Evolutionary conservation across 768 basidiomycete genomes (phyloP).

Genomic region (Suillus fuscotomentosus): DNA sequence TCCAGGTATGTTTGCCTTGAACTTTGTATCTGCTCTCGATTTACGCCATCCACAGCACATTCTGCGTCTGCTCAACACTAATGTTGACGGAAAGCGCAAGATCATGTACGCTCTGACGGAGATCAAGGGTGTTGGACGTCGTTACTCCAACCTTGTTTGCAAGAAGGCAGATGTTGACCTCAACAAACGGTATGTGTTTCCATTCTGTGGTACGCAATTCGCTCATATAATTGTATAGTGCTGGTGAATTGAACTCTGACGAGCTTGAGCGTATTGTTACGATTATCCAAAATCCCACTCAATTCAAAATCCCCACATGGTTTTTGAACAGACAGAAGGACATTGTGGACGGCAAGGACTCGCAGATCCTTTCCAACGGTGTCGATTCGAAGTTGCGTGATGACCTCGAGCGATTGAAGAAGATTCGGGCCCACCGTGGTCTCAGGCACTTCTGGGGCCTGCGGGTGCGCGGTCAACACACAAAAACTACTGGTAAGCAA

Average conservation of each 20-base stretch:
- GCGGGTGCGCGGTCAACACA: constrained; percentile 97
- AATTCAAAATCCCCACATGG: constrained; percentile 99
- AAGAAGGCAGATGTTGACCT: constrained; percentile 99
- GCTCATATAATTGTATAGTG: constrained; percentile 47
- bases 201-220: background rate
- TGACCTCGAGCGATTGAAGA: constrained; percentile 97
- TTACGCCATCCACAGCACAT: constrained; percentile 69
- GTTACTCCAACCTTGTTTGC: constrained; percentile 98
- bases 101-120: constrained; percentile 99
- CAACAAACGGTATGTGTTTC: constrained; percentile 84
- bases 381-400: constrained; percentile 99
- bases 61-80: constrained; percentile 98
- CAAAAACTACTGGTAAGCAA: constrained; percentile 89
- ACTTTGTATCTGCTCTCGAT: background rate
- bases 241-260: constrained; percentile 99
- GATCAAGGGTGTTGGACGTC: constrained; percentile 99
- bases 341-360: constrained; percentile 95
- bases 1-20: constrained; percentile 60
- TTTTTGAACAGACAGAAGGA: constrained; percentile 99
- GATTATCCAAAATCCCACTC: constrained; percentile 98
- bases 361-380: constrained; percentile 92
- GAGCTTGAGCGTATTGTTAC: constrained; percentile 98
- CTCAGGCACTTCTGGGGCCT: constrained; percentile 92
- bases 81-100: constrained; percentile 99
- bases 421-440: constrained; percentile 96